Evolutionary conservation across 345 rosid species (phyloP).

Genomic region (Dimocarpus longan): DNA sequence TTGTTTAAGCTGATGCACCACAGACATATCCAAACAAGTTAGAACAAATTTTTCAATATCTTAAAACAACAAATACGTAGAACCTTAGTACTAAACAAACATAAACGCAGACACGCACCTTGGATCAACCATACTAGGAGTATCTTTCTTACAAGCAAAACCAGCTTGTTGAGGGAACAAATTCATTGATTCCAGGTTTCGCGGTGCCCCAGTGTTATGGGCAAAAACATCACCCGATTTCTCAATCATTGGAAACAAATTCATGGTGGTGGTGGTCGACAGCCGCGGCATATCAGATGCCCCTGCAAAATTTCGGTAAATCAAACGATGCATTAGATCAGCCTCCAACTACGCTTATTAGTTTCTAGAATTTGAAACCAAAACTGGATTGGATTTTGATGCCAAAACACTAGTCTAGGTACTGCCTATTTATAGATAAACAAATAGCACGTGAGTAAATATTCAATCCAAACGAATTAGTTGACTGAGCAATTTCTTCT

Average conservation of each 20-base stretch:
- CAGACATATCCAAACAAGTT: slow-evolving; percentile 14
- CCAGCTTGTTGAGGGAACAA: slow-evolving; percentile 63
- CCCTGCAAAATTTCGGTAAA: slow-evolving; percentile 35
- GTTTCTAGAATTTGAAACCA: neutral
- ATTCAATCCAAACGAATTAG: neutral
- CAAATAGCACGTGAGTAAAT: slow-evolving; percentile 9
- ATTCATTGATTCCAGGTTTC: slow-evolving; percentile 51
- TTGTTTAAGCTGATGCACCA: slow-evolving; percentile 29
- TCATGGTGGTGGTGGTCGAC: slow-evolving; percentile 51
- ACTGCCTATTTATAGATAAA: slow-evolving; percentile 10
- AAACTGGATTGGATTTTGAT: too few relatives aligned
- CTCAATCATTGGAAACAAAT: slow-evolving; percentile 51
- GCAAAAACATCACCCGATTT: slow-evolving; percentile 19
- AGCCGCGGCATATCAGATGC: slow-evolving; percentile 28
- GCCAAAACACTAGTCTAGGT: neutral
- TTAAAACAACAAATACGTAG: neutral
- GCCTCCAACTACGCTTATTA: too few relatives aligned
- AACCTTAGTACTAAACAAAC: neutral
- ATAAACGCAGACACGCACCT: slow-evolving; percentile 37
- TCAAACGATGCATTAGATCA: slow-evolving; percentile 21
- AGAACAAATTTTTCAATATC: neutral
- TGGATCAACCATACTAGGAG: slow-evolving; percentile 32
- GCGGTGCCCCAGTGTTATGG: slow-evolving; percentile 13
- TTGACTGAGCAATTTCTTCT: neutral
- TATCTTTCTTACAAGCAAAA: slow-evolving; percentile 42